Base-by-base conservation (phyloP, 371 early-diverging fungal genomes). In the Rhizopus sp. region DNA sequence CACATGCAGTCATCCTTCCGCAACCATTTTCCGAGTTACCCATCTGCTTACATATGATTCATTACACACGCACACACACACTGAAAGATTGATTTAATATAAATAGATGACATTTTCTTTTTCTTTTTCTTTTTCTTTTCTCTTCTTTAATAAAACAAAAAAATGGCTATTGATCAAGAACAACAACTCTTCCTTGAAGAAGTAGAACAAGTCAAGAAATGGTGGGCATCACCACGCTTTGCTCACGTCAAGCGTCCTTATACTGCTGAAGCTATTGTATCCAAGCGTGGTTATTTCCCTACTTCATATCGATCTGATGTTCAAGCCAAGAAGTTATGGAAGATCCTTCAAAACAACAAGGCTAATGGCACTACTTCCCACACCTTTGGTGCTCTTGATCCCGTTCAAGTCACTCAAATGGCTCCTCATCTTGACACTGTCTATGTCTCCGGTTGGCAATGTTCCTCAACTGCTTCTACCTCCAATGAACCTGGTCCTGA, bases 401-500 rank as follows among this genome's bases (percentile, higher is more conserved):
- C 96, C 37, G 87, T 96, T 63, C 96, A 95, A 81, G 94, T 96
- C 39, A 86, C 92, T 34, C 97, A 96, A 78, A 98, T 98, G 98
- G 95, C 93, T 53, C 93, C 95, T 77, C 94, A 96, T 77, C 81
- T 97, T 57, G 97, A 98, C 64, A 97, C 98, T 31, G 91, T 97
- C 65, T 98, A 98, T 75, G 97, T 98, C 9, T 94, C 94, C 12
- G 97, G 98, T 13, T 98, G 98, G 98, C 97, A 98, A 70, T 96
- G 92, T 65, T 96, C 97, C 33, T 96, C 97, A 17, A 98, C 97
- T 34, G 98, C 98, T 57, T 94, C 95, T 48, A 84, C 93, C 62
- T 88, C 92, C 69, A 97, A 98, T 82, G 98, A 98, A 81, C 98
- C 98, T 58, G 98, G 98, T 29, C 98, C 97, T 37, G 98, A 98